A percentile compares a stretch with the other conserved stretches of the same genome.
phyloP scores from a whole-genome alignment of 2,329 filamentous ascomycete species.

The Chlorencoelia australis region DNA sequence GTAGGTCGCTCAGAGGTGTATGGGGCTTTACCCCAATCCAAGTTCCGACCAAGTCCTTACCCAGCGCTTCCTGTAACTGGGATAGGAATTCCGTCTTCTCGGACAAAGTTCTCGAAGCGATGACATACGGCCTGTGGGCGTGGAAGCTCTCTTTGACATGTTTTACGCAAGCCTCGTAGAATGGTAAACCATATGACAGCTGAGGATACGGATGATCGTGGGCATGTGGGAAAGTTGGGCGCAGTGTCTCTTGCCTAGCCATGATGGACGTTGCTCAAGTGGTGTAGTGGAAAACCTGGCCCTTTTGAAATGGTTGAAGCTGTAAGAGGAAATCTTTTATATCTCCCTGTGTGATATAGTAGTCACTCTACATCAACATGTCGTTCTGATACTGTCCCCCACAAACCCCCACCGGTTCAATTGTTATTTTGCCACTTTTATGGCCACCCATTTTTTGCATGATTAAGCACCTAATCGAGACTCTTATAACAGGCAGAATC shows the following conservation, averaged over 20 bases:
- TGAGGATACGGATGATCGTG: slow-evolving; percentile 12
- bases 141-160: slow-evolving; percentile 19
- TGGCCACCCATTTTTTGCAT: no score
- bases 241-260: slow-evolving; percentile 5
- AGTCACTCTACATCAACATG: no score
- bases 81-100: slow-evolving; percentile 20
- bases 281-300: no score
- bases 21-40: slow-evolving; percentile 21
- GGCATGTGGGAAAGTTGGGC: slow-evolving; percentile 6
- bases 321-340: no score
- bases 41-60: slow-evolving; percentile 14
- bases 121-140: slow-evolving; percentile 19
- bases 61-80: slow-evolving; percentile 17
- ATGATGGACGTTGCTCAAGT: no score
- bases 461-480: no score
- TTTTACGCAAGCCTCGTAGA: slow-evolving; percentile 20
- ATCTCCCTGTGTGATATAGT: no score
- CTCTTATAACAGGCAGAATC: no score
- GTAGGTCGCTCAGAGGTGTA: slow-evolving; percentile 19
- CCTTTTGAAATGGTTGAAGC: no score
- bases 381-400: no score
- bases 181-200: slow-evolving; percentile 20
- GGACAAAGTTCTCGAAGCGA: slow-evolving; percentile 20
- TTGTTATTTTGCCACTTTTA: no score
- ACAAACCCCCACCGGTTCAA: no score